phyloP scores from a whole-genome alignment of 2,329 filamentous ascomycete genomes.

The Ophiocordyceps camponoti-leonardi region DNA sequence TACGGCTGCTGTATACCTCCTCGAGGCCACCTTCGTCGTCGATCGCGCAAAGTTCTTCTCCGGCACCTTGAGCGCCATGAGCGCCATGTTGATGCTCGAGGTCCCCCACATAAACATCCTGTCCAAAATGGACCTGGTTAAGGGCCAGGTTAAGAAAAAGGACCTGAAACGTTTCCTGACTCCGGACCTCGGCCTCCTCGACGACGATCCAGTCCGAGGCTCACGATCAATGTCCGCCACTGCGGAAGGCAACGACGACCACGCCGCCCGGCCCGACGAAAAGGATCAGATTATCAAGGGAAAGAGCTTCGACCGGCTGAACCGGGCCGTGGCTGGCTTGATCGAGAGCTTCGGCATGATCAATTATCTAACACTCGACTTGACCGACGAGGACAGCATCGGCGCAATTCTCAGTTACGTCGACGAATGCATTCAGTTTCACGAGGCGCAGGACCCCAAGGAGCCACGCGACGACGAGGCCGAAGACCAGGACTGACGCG shows the following conservation, averaged over 20 bases:
- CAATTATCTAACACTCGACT: slow-evolving; percentile 79
- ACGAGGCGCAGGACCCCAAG: slow-evolving; percentile 81
- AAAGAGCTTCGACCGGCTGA: slow-evolving; percentile 64
- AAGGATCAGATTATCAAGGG: slow-evolving; percentile 62
- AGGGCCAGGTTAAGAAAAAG: slow-evolving; percentile 71
- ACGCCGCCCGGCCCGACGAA: slow-evolving; percentile 43
- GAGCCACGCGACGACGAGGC: slow-evolving; percentile 51
- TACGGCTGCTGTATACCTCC: slow-evolving; percentile 82
- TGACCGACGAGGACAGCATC: slow-evolving; percentile 83
- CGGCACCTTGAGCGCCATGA: slow-evolving; percentile 91
- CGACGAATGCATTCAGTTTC: slow-evolving; percentile 83
- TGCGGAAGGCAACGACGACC: slow-evolving; percentile 29
- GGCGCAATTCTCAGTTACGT: slow-evolving; percentile 75
- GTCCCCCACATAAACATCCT: slow-evolving; percentile 92
- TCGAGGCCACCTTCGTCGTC: slow-evolving; percentile 90
- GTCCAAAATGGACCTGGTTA: slow-evolving; percentile 95
- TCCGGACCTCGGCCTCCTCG: slow-evolving; percentile 65
- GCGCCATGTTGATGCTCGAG: slow-evolving; percentile 96
- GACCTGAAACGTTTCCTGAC: slow-evolving; percentile 83
- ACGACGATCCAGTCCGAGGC: slow-evolving; percentile 53
- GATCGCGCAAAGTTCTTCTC: slow-evolving; percentile 97
- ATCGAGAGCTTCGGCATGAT: slow-evolving; percentile 99
- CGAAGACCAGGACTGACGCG: slow-evolving; percentile 20
- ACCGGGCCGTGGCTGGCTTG: slow-evolving; percentile 72
- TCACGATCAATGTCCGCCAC: slow-evolving; percentile 17